Evolutionary conservation across 176 grass and related monocot species (phyloP).

Genomic region (Oryza meridionalis): DNA sequence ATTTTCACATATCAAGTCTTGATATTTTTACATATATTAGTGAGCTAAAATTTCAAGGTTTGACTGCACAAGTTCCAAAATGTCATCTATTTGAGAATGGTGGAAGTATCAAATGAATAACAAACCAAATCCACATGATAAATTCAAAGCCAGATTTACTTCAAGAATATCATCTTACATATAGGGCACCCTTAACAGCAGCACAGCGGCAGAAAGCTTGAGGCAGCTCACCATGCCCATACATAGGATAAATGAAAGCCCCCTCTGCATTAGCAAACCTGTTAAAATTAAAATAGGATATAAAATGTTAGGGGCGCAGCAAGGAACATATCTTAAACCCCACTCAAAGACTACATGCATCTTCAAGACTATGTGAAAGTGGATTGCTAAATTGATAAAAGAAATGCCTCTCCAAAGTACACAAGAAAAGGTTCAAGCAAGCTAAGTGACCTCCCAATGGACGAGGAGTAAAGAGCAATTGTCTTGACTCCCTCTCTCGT

Average conservation of each 20-base stretch:
- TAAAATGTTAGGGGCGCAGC: not conserved
- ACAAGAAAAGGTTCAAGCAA: conserved; percentile 29
- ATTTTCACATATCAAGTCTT: not conserved
- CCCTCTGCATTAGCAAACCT: conserved; percentile 92
- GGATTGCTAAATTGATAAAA: not conserved
- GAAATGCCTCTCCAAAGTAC: conserved; percentile 17
- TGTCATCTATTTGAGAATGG: not conserved
- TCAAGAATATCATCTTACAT: conserved; percentile 68
- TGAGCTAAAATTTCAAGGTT: not conserved
- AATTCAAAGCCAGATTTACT: not conserved
- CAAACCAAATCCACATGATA: conserved; percentile 17
- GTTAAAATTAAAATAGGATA: conserved; percentile 9
- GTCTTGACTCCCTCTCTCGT: conserved; percentile 75
- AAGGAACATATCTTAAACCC: conserved; percentile 11
- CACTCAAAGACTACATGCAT: conserved; percentile 6
- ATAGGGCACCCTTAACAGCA: conserved; percentile 95
- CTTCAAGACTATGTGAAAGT: not conserved
- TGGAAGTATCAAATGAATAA: not conserved
- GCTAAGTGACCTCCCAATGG: conserved; percentile 70
- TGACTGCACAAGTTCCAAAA: not conserved
- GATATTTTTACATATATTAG: not conserved
- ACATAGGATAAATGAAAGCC: conserved; percentile 93
- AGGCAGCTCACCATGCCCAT: conserved; percentile 94
- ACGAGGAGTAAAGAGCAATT: conserved; percentile 79
- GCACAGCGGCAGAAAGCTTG: conserved; percentile 98